phyloP scores from a whole-genome alignment of 805 yeast species.

The Maudiozyma serrabonitensis region DNA sequence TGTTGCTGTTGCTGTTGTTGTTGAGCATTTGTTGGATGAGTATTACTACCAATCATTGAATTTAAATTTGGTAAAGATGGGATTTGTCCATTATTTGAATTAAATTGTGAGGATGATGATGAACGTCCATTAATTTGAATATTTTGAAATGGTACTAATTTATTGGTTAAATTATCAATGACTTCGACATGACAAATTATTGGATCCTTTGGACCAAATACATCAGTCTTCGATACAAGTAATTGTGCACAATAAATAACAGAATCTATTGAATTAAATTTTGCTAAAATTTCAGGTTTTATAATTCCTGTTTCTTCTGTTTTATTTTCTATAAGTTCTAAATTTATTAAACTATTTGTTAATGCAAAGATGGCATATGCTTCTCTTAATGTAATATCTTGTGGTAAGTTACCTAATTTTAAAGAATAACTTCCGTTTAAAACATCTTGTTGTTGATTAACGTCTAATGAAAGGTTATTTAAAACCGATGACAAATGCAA shows the following conservation, averaged over 20 bases:
- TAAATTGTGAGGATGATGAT: neutral
- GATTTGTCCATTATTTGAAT: neutral
- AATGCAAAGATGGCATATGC: constrained; percentile 58
- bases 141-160: constrained; percentile 17
- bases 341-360: constrained; percentile 47
- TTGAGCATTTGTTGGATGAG: neutral
- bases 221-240: constrained; percentile 31
- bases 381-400: constrained; percentile 56
- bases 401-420: constrained; percentile 48
- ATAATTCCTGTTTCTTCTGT: constrained; percentile 5
- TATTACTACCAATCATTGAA: neutral
- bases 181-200: constrained; percentile 34
- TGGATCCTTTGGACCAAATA: constrained; percentile 42
- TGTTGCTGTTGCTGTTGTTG: neutral
- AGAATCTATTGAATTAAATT: constrained; percentile 35
- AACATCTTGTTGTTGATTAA: constrained; percentile 5
- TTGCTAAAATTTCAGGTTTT: constrained; percentile 31
- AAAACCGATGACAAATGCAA: constrained; percentile 24
- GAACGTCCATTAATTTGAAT: neutral
- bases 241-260: constrained; percentile 36
- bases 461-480: constrained; percentile 18
- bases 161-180: constrained; percentile 29
- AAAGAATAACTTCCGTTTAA: constrained; percentile 20
- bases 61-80: neutral
- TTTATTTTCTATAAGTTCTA: constrained; percentile 30